Conservation (phyloP, 2,329 filamentous ascomycete genomes). For the Rutstroemia sp. region DNA sequence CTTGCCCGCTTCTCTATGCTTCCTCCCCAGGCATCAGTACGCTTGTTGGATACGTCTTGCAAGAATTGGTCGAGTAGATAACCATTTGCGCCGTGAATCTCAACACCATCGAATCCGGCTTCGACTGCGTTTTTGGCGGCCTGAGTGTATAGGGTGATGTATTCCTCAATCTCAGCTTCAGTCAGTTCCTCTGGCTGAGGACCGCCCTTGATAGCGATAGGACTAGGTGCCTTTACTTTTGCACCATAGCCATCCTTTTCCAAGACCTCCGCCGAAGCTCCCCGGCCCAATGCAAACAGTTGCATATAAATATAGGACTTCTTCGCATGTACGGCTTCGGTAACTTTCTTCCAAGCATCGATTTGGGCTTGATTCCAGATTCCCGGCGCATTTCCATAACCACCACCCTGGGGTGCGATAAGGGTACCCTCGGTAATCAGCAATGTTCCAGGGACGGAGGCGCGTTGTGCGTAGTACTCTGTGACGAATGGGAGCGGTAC, state of each 20-base stretch:
- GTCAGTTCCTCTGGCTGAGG: slow-evolving; percentile 30
- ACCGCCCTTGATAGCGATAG: slow-evolving; percentile 18
- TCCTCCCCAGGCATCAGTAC: slow-evolving; percentile 47
- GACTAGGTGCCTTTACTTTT: slow-evolving; percentile 18
- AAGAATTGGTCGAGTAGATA: slow-evolving; percentile 30
- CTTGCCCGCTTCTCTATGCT: slow-evolving; percentile 42
- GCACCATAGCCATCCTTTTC: slow-evolving; percentile 19
- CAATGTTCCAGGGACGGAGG: slow-evolving; percentile 42
- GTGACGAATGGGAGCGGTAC: slow-evolving; percentile 37
- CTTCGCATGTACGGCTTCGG: slow-evolving; percentile 51
- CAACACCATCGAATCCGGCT: slow-evolving; percentile 48
- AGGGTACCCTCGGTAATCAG: slow-evolving; percentile 49
- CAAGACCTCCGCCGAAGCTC: slow-evolving; percentile 15
- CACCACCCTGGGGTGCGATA: slow-evolving; percentile 38
- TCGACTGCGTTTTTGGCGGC: slow-evolving; percentile 40
- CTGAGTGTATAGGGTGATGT: slow-evolving; percentile 31
- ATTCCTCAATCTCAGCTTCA: slow-evolving; percentile 30
- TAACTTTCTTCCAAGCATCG: slow-evolving; percentile 49
- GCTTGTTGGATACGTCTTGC: slow-evolving; percentile 40
- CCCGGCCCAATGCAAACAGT: slow-evolving; percentile 52
- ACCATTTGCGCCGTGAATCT: slow-evolving; percentile 30
- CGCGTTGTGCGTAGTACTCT: slow-evolving; percentile 49
- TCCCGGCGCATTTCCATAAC: slow-evolving; percentile 45
- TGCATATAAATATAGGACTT: slow-evolving; percentile 51
- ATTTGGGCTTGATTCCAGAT: slow-evolving; percentile 47